Base-by-base conservation (phyloP, 495 filamentous ascomycete species). In the Talaromyces ruber region DNA sequence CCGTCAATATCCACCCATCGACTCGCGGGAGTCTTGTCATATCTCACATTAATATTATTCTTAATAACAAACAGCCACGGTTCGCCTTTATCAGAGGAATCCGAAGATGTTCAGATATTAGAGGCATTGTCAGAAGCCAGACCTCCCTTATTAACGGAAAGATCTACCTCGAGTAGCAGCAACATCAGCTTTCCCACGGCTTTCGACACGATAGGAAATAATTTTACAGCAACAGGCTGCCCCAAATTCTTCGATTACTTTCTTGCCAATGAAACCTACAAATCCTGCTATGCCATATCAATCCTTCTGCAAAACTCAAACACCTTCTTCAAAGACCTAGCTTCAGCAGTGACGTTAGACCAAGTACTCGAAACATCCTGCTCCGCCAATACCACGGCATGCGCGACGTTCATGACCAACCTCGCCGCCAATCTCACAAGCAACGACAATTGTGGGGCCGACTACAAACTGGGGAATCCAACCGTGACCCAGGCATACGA, bases 311-410 rank as follows among this genome's bases (percentile, higher is more conserved):
- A 86, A 74, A 83, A 87, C 64, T 89, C 86, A 62, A 82, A 79
- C 67, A 85, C 84, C 25, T 94, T 96, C 79, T 97, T 96, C 76
- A 77, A 88, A 63, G 83, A 83, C 53, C 77, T 87, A 59, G 83
- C 76, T 67, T 90, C 86, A 12, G 72, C 86, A 43, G 71, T 86
- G 51, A 71, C 79, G 63, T 86, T 92, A 60, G 88, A 89, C 1
- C 82, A 82, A 61, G 80, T 86, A 54, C 81, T 96, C 57, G 84
- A 93, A 67, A 81, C 81, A 21, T 82, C 89, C 30, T 97, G 92
- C 76, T 74, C 75, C 9, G 84, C 84, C 62, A 73, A 88, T 65
- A 78, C 83, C 56, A 71, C 73, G 4, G 64, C 70, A 34, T 97
- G 92, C 79, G 71, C 74, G 24, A 58, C 64, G 4, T 80, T 84